Evolutionary conservation across 2,329 filamentous ascomycete genomes (phyloP), one percentile per base, ranked within the genome.

Genomic region (Verticillium nonalfalfae): DNA sequence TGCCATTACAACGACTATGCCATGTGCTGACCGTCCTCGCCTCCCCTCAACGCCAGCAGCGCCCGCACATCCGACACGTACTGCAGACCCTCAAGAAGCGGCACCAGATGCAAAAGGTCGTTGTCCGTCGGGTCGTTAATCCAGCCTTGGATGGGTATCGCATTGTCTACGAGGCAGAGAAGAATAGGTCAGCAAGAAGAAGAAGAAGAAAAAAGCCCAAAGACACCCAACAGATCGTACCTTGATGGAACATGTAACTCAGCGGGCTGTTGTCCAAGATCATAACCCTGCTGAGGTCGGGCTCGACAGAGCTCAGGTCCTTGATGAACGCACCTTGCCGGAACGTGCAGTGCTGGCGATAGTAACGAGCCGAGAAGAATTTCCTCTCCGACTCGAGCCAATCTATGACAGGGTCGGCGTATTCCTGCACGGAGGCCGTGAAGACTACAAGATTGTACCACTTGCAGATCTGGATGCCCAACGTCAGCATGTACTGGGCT

Each of bases 371-470:
- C 39, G 90, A 90, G 76, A 99, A 99, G 79, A 92, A 98, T 77
- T 98, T 98, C 70, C 93, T 88, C 76, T 99, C 95, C 67, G 92
- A 88, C 77, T 99, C 95, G 63, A 99, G 84, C 93, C 93, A 98
- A 81, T 99, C 95, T 72, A 99, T 98, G 61, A 99, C 95, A 0
- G 95, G 95, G 74, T 99, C 95, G 61, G 95, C 95, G 71, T 99
- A 99, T 75, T 99, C 95, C 74, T 99, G 95, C 40, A 99, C 95
- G 21, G 93, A 97, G 2, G 95, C 95, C 10, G 95, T 99, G 75
- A 99, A 99, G 56, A 98, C 83, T 59, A 99, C 91, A 15, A 99
- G 81, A 73, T 97, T 98, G 78, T 96, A 99, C 95, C 95, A 99
- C 78, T 97, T 97, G 81, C 88, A 93, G 56, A 97, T 87, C 81